A percentile compares a stretch with the other conserved stretches of the same genome.
phyloP scores from a whole-genome alignment of 2,329 filamentous ascomycete genomes.

The Clathrospora elynae region DNA sequence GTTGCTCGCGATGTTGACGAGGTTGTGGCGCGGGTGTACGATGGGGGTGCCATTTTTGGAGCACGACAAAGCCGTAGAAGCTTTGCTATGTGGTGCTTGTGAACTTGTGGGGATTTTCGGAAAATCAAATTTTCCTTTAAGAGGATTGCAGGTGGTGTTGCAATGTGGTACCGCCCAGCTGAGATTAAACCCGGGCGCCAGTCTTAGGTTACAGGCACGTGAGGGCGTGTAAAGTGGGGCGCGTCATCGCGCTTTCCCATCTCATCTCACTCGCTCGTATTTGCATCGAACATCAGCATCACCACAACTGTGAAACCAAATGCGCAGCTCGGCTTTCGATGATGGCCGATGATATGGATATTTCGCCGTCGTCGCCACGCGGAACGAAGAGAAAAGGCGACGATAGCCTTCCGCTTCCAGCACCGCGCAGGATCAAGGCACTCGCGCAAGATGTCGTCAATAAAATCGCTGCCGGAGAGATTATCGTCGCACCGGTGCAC shows the following conservation, averaged over 20 bases:
- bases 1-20: conserved; percentile 18
- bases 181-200: too few relatives aligned
- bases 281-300: conserved; percentile 10
- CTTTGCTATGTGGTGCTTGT: neutral
- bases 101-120: too few relatives aligned
- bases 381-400: conserved; percentile 47
- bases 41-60: conserved; percentile 21
- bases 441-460: conserved; percentile 93
- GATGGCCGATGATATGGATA: conserved; percentile 43
- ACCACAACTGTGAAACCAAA: conserved; percentile 5
- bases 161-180: too few relatives aligned
- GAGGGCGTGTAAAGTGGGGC: conserved; percentile 29
- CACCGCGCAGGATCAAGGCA: conserved; percentile 65
- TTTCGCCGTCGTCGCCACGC: conserved; percentile 34
- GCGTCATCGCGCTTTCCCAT: conserved; percentile 22
- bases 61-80: neutral
- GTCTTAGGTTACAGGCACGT: conserved; percentile 13
- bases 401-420: conserved; percentile 40
- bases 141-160: too few relatives aligned
- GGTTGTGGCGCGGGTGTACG: conserved; percentile 27
- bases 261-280: conserved; percentile 4
- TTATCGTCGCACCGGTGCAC: conserved; percentile 95
- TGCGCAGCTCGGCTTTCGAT: neutral
- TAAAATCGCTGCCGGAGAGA: conserved; percentile 97
- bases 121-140: too few relatives aligned